Conservation (phyloP, 331 rosid species). For the Dryas integrifolia region DNA sequence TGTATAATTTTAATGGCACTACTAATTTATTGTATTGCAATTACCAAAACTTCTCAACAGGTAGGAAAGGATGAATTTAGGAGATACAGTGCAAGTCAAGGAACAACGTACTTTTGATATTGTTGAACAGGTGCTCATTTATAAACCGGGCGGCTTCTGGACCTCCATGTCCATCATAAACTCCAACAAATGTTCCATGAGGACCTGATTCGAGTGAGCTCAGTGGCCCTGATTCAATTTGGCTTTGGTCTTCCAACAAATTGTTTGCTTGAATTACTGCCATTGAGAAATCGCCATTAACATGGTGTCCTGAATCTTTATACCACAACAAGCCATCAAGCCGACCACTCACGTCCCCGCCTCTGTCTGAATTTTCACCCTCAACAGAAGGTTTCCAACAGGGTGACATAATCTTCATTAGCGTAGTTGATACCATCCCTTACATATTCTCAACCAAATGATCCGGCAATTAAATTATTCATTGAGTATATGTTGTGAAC, state of each 20-base stretch:
- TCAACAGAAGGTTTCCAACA: conserved; percentile 63
- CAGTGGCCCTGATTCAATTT: conserved; percentile 83
- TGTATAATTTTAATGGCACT: background rate
- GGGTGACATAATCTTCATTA: conserved; percentile 67
- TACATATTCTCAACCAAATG: conserved; percentile 71
- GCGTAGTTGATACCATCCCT: conserved; percentile 75
- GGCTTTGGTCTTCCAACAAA: conserved; percentile 90
- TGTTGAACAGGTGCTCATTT: conserved; percentile 58
- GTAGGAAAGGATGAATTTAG: background rate
- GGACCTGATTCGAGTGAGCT: conserved; percentile 56
- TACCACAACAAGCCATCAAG: conserved; percentile 74
- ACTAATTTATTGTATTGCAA: background rate
- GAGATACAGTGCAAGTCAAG: conserved; percentile 13
- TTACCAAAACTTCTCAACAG: background rate
- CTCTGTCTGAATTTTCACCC: conserved; percentile 54
- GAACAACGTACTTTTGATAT: conserved; percentile 65
- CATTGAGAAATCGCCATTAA: conserved; percentile 85
- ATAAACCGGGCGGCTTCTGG: conserved; percentile 91
- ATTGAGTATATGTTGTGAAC: conserved; percentile 36
- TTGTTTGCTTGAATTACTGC: conserved; percentile 94
- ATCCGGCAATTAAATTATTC: conserved; percentile 50
- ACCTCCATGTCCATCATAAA: conserved; percentile 97
- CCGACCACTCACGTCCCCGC: conserved; percentile 60
- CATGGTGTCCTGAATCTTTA: conserved; percentile 72
- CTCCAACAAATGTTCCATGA: conserved; percentile 80